Conservation (phyloP, 129 eudicot species). For the Flaveria brownii region DNA sequence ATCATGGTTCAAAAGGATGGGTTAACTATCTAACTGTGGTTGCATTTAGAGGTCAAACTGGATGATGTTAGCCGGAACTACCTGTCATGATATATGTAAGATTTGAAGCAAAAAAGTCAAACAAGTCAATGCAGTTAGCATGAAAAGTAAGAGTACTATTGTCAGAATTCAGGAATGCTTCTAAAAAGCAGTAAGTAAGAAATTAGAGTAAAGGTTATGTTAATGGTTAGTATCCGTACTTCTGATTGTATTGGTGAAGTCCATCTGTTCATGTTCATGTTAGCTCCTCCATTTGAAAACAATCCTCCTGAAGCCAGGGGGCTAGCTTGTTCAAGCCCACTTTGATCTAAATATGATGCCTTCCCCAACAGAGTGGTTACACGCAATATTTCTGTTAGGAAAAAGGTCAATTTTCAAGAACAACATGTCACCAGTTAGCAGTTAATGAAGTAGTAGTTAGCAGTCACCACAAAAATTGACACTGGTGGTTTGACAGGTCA, state of each 20-base stretch:
- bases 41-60: constrained; percentile 38
- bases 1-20: constrained; percentile 31
- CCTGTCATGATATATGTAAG: constrained; percentile 60
- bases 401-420: constrained; percentile 98
- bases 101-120: constrained; percentile 35
- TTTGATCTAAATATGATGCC: constrained; percentile 98
- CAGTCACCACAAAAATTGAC: constrained; percentile 69
- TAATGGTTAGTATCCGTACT: constrained; percentile 99
- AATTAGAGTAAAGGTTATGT: constrained; percentile 91
- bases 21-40: constrained; percentile 33
- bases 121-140: constrained; percentile 62
- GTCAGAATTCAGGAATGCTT: constrained; percentile 47
- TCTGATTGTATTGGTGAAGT: constrained; percentile 92
- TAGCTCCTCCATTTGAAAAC: constrained; percentile 91
- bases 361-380: constrained; percentile 99
- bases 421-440: constrained; percentile 98
- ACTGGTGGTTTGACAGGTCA: constrained; percentile 52
- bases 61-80: constrained; percentile 66
- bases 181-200: constrained; percentile 64
- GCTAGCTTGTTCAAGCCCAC: constrained; percentile 99
- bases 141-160: constrained; percentile 33
- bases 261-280: constrained; percentile 91
- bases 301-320: constrained; percentile 99
- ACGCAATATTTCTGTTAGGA: constrained; percentile 99
- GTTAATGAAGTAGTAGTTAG: constrained; percentile 64